phyloP scores from a whole-genome alignment of 1,139 yeast species.

The Taphrina wiesneri region DNA sequence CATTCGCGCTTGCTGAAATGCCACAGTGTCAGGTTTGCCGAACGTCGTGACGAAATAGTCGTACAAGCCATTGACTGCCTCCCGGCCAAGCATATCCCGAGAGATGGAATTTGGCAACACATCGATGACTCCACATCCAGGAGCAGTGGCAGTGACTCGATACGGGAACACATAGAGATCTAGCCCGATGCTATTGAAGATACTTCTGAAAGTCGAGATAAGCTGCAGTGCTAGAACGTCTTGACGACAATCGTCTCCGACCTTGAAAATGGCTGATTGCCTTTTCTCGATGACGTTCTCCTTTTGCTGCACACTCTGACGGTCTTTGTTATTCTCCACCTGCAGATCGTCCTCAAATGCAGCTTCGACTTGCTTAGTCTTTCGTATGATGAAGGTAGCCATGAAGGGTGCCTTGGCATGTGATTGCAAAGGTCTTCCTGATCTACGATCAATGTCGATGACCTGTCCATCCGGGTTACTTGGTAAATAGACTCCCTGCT shows the following conservation, averaged over 20 bases:
- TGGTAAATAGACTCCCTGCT: slow-evolving; percentile 87
- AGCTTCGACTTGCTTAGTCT: slow-evolving; percentile 49
- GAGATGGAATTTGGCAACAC: slow-evolving; percentile 92
- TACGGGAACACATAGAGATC: slow-evolving; percentile 91
- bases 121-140: slow-evolving; percentile 98
- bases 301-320: slow-evolving; percentile 43
- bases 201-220: slow-evolving; percentile 84
- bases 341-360: slow-evolving; percentile 28
- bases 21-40: slow-evolving; percentile 89
- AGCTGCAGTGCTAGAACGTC: slow-evolving; percentile 92
- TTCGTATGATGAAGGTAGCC: slow-evolving; percentile 85
- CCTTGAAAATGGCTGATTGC: slow-evolving; percentile 97
- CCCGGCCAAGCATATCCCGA: slow-evolving; percentile 98
- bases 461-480: slow-evolving; percentile 96
- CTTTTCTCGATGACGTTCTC: slow-evolving; percentile 50
- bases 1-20: slow-evolving; percentile 85
- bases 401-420: slow-evolving; percentile 98
- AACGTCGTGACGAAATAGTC: slow-evolving; percentile 90
- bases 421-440: slow-evolving; percentile 95
- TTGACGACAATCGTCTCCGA: slow-evolving; percentile 98
- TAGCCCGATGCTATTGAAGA: slow-evolving; percentile 83
- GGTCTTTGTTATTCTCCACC: slow-evolving; percentile 50
- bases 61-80: slow-evolving; percentile 94
- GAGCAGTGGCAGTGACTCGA: slow-evolving; percentile 97
- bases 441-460: slow-evolving; percentile 82